Base-by-base conservation (phyloP, 2,329 filamentous ascomycete genomes). In the Fusarium palustre region DNA sequence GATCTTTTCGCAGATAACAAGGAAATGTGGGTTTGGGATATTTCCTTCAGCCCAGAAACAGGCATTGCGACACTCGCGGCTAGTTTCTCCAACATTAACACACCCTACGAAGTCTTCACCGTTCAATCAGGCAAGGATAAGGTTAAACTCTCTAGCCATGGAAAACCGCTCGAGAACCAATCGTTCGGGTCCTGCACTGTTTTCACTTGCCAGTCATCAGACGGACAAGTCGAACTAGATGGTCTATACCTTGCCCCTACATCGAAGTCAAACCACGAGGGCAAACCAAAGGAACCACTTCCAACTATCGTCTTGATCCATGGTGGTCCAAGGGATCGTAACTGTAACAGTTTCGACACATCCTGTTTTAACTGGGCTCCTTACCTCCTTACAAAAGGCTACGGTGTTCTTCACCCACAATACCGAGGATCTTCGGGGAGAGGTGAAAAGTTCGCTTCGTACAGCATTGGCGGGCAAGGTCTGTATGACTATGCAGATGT, bases 401-500 rank as follows among this genome's bases (percentile, higher is more conserved):
- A 80, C 41, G 76, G 73, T 1, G 53, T 82, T n/a, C 71, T 83
- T 6, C 67, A 76, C 3, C 74, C 77, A 1, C 79, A 82, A 55
- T 82, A 82, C 48, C 78, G 80, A 15, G 81, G 81, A 25, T 75
- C 76, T 22, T 71, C 59, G 15, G 76, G 75, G 0, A 75, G 75
- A 1, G 79, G 80, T 1, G 70, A 79, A 28, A 56, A 64, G 3
- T 81, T 78, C 39, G 79, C 78, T 3, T 62, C 65, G 1, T 78
- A 77, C 42, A 75, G 70, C 8, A 39, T 59, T 5, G 71, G 72
- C 3, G 76, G 77, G 3, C 67, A 76, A 18, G 81, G 80, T 0
- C 72, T 72, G 24, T 66, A 75, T 10, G 81, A 82, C 62, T 77
- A 82, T 50, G 70, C 71, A 7, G 81, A 83, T 55, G 62, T 82